A percentile compares a stretch with the other conserved stretches of the same genome.
Evolutionary conservation across 208 protist species (phyloP).

Genomic region (Leishmania lainsoni): DNA sequence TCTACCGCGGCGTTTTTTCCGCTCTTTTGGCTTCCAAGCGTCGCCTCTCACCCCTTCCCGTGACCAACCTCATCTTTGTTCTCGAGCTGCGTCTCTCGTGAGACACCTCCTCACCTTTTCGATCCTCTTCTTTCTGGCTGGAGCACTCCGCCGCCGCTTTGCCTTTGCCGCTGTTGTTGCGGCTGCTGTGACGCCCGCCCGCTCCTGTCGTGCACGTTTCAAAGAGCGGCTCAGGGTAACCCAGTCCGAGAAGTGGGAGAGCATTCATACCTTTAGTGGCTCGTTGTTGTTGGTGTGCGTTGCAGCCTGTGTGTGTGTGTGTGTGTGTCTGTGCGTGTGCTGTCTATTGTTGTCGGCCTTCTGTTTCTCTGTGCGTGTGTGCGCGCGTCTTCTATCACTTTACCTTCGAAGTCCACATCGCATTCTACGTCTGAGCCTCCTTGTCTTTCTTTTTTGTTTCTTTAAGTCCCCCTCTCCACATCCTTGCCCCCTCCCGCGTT

Average conservation of each 20-base stretch:
- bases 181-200: not conserved
- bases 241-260: not conserved
- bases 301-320: not conserved
- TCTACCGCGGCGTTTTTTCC: not conserved
- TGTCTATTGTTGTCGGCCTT: not conserved
- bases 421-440: not conserved
- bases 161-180: not conserved
- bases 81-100: not conserved
- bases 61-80: not conserved
- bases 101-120: not conserved
- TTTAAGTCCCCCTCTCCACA: not conserved
- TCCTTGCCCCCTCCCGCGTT: not conserved
- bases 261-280: not conserved
- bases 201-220: not conserved
- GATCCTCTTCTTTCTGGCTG: not conserved
- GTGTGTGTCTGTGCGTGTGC: not conserved
- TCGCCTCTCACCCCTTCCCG: not conserved
- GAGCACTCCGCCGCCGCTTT: not conserved
- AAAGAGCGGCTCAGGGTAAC: not conserved
- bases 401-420: not conserved
- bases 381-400: not conserved
- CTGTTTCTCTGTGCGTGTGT: not conserved
- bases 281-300: not conserved
- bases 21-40: conserved; percentile 20
- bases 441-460: not conserved